A percentile compares a stretch with the other conserved stretches of the same genome.
Evolutionary conservation across 495 filamentous ascomycete species (phyloP).

Genomic region (Aspergillus nanangensis): DNA sequence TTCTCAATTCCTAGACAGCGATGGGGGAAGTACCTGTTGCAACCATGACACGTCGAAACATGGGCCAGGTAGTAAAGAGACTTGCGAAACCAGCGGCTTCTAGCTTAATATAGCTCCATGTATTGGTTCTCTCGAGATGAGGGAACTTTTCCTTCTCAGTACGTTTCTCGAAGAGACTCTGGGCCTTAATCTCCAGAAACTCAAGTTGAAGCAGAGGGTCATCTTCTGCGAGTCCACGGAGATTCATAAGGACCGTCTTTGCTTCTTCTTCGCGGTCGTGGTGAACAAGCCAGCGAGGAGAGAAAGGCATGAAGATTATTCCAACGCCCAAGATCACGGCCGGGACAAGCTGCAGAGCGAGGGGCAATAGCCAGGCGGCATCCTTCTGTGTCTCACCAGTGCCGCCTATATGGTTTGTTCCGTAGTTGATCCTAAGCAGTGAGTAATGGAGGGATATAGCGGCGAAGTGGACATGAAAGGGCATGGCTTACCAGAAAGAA

Average conservation of each 20-base stretch:
- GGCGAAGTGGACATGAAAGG: no score
- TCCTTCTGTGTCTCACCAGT: conserved; percentile 35
- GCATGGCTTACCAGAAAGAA: no score
- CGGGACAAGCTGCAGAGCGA: conserved; percentile 41
- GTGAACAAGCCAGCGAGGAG: conserved; percentile 66
- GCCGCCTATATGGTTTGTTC: conserved; percentile 42
- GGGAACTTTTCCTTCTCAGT: conserved; percentile 66
- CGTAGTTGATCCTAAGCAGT: conserved; percentile 34
- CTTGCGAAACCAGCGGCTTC: conserved; percentile 64
- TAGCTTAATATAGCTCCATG: conserved; percentile 52
- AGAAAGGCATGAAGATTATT: conserved; percentile 62
- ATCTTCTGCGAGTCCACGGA: conserved; percentile 39
- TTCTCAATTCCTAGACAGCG: conserved; percentile 27
- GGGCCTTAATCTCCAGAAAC: conserved; percentile 75
- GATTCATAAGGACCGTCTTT: conserved; percentile 52
- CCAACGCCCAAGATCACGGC: conserved; percentile 43
- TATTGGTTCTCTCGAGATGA: conserved; percentile 49
- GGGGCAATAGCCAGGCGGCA: conserved; percentile 42
- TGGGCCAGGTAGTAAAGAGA: conserved; percentile 45
- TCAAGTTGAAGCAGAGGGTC: conserved; percentile 60
- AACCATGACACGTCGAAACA: conserved; percentile 2
- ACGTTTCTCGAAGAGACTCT: conserved; percentile 69
- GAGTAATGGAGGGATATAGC: no score
- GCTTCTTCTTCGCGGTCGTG: conserved; percentile 62
- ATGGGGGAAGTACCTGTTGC: conserved; percentile 57